Conservation (phyloP, 2,329 filamentous ascomycete species). For the Microcyclospora tardicrescens region DNA sequence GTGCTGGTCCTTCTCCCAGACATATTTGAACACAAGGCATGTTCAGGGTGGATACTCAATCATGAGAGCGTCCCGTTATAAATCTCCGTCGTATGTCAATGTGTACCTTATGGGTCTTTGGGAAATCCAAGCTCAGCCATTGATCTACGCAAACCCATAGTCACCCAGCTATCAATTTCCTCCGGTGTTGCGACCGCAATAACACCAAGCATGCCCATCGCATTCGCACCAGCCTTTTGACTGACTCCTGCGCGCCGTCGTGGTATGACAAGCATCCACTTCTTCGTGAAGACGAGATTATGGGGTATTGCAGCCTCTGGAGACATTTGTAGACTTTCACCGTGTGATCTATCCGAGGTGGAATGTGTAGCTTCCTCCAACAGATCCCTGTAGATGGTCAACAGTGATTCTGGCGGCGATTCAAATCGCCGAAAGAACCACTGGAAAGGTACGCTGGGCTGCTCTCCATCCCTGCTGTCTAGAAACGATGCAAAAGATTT, state of each 20-base stretch:
- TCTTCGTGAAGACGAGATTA: not conserved
- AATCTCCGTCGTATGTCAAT: too few relatives aligned
- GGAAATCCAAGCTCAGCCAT: too few relatives aligned
- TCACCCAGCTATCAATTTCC: not conserved
- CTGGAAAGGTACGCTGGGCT: not conserved
- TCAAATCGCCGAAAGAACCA: not conserved
- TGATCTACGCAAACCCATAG: not conserved
- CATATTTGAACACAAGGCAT: too few relatives aligned
- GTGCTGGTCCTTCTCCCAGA: too few relatives aligned
- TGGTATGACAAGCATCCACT: not conserved
- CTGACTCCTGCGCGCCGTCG: not conserved
- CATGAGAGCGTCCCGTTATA: too few relatives aligned
- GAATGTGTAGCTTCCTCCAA: not conserved
- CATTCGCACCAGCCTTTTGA: not conserved
- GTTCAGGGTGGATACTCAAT: too few relatives aligned
- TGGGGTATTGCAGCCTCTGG: not conserved
- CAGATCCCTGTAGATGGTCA: not conserved
- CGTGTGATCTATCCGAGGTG: too few relatives aligned
- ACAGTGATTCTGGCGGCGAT: not conserved
- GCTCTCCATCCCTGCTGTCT: not conserved
- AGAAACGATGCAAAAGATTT: not conserved
- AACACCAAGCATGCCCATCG: not conserved
- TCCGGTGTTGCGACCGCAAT: not conserved
- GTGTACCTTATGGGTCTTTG: too few relatives aligned
- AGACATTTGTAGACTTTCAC: not conserved